Base-by-base conservation (phyloP, 257 asterid genomes). In the Sherardia arvensis region DNA sequence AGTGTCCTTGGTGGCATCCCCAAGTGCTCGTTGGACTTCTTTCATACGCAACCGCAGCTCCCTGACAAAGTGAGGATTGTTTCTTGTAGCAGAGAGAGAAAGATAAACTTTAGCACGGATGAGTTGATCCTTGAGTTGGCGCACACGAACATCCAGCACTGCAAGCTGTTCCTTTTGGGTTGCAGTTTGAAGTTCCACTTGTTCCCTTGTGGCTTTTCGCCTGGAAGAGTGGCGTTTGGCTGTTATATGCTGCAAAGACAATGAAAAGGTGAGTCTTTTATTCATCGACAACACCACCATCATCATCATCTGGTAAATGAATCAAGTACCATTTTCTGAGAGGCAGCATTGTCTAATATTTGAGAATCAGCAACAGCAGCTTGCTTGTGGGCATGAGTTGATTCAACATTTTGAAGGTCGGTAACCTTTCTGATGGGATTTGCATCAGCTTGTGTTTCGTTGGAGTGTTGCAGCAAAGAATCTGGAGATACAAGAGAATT, bases 1-100 rank as follows among this genome's bases (percentile, higher is more conserved):
- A 33, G 95, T 84, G 79, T 91, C 97, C 79, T 85, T 88, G 61
- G 79, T 71, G 74, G 95, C 88, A 51, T 73, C 90, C 62, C 95
- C 98, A 75, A 91, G 90, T 40, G 76, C 85, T 61, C 85, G 82
- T 18, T 51, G 76, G 68, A 87, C 88, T 83, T 91, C 96, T 76
- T 88, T 91, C 71, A 88, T 81, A 25, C 90, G 94, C 83, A 83
- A 74, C 5, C 96, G 86, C 51, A 91, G 92, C 78, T 91, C 98
- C 81, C 92, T 83, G 17, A 80, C 69, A 66, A 86, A 88, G 81
- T 75, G 92, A 53, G 90, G 81, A 74, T 88, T 83, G 70, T 69
- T 86, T 73, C 86, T 82, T 66, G 96, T 84, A 2, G 79, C 88
- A 17, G 94, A 74, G 61, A 91, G 95, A 66, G 98, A 80, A 62